Base-by-base conservation (phyloP, 352 stramenopile species). In the Pythium biforme region DNA sequence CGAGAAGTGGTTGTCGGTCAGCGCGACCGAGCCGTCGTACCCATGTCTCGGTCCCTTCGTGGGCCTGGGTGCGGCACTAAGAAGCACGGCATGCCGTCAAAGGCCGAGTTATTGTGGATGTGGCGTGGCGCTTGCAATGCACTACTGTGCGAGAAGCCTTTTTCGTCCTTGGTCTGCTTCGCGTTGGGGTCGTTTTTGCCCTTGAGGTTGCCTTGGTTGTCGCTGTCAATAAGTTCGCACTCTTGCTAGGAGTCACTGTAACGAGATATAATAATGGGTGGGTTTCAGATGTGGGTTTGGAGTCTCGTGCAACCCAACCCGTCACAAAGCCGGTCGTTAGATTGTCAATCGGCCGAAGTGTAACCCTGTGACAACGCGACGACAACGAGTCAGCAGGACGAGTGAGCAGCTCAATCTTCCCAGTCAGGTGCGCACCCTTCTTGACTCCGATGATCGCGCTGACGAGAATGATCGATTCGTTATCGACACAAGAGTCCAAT, bases 81-180 rank as follows among this genome's bases (percentile, higher is more conserved):
- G 67, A 98, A 99, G 68, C 95, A 98, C 29, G 79, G 73, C 45
- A 99, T 77, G 33, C 91, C 92, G 56, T 99, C 87, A 73, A 99
- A 99, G 78, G 96, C 99, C 43, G 79, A 88, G 39, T 84, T 89
- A 72, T 99, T 99, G 78, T 99, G 96, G n/a, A n/a, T n/a, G 97
- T 99, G 19, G 97, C 99, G 76, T 99, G 98, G 39, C 97, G 85
- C 59, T 99, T 97, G 50, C 86, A 83, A n/a, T n/a, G n/a, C n/a
- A n/a, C n/a, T n/a, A n/a, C n/a, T n/a, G n/a, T n/a, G n/a, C 60
- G 95, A 94, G 68, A 99, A 99, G 0, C 93, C 89, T 39, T 86
- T 86, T 62, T 92, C 83, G 12, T 77, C 82, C 51, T 92, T 61
- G 6, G 81, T 91, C 62, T 88, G 75, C 55, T 89, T 75, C 58